Evolutionary conservation across 1,284 basidiomycete species (phyloP).

Genomic region (Rhodotorula sp.): DNA sequence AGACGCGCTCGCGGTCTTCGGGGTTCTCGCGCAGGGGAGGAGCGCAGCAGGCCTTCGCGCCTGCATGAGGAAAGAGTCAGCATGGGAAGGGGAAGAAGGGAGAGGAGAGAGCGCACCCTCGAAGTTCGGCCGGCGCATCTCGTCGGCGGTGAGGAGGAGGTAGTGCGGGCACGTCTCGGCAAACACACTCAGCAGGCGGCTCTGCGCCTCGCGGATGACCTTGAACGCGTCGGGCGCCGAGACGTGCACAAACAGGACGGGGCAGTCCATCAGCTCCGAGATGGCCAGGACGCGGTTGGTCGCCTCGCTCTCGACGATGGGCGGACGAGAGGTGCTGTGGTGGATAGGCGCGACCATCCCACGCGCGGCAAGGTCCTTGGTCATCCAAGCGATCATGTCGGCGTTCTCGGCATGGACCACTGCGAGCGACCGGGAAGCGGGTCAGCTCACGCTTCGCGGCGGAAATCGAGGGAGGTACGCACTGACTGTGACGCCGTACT

Average conservation of each 20-base stretch:
- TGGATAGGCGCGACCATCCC: slow-evolving; percentile 45
- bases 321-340: slow-evolving; percentile 45
- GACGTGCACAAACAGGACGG: slow-evolving; percentile 48
- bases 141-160: slow-evolving; percentile 41
- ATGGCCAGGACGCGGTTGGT: slow-evolving; percentile 47
- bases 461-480: background rate
- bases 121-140: slow-evolving; percentile 39
- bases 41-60: slow-evolving; percentile 47
- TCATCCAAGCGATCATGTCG: slow-evolving; percentile 48
- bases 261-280: slow-evolving; percentile 45
- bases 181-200: slow-evolving; percentile 40
- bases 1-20: slow-evolving; percentile 43
- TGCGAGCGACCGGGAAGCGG: background rate
- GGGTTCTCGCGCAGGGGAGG: slow-evolving; percentile 45
- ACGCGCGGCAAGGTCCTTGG: slow-evolving; percentile 33
- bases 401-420: slow-evolving; percentile 48
- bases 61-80: background rate
- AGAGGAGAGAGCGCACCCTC: slow-evolving; percentile 20
- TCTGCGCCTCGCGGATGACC: slow-evolving; percentile 45
- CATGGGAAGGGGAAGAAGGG: background rate
- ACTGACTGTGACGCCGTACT: slow-evolving; percentile 45
- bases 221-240: slow-evolving; percentile 41
- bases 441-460: background rate
- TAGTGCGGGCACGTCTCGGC: slow-evolving; percentile 49
- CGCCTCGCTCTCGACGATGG: slow-evolving; percentile 46